Conservation (phyloP, 177 flowering plant genomes). For the Vitis hybrid region DNA sequence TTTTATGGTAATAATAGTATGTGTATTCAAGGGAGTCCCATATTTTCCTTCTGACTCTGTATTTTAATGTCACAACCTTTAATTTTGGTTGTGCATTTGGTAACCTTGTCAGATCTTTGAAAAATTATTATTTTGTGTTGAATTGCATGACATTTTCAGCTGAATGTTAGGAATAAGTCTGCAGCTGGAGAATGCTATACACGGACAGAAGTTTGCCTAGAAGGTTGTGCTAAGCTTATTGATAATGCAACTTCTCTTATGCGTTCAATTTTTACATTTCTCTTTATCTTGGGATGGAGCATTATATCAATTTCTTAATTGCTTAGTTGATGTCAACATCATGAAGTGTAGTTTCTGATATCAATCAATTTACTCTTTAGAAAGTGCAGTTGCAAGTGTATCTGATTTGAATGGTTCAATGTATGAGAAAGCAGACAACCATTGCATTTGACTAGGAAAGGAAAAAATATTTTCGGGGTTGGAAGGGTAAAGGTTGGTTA, state of each 20-base stretch:
- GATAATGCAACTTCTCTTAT: neutral
- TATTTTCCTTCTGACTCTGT: neutral
- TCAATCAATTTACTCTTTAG: neutral
- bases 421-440: neutral
- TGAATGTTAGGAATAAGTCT: slow-evolving; percentile 94
- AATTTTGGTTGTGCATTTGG: neutral
- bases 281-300: neutral
- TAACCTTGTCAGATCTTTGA: neutral
- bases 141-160: slow-evolving; percentile 43
- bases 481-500: neutral
- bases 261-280: neutral
- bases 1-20: too few species aligned
- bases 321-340: neutral
- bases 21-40: neutral
- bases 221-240: slow-evolving; percentile 53
- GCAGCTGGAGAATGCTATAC: slow-evolving; percentile 92
- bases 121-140: slow-evolving; percentile 1
- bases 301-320: neutral
- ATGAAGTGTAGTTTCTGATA: neutral
- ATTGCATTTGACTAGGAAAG: neutral
- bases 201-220: slow-evolving; percentile 88
- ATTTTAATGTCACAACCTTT: neutral
- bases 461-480: neutral
- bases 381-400: neutral
- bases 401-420: neutral